Conservation (phyloP, 2,329 filamentous ascomycete species). For the Clonostachys rhizophaga region DNA sequence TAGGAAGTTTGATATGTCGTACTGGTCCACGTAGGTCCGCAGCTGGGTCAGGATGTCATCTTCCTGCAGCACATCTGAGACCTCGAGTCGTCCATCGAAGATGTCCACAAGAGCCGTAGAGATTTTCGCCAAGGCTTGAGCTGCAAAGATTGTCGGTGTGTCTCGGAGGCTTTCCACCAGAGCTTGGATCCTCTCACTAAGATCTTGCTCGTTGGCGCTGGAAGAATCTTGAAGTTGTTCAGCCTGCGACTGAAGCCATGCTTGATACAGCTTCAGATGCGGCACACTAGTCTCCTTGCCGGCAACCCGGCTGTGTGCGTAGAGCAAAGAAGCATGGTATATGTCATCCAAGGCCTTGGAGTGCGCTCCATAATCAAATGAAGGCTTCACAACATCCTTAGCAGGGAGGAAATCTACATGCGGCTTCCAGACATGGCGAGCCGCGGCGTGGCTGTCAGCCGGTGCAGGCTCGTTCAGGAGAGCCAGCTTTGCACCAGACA, state of each 20-base stretch:
- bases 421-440: not conserved
- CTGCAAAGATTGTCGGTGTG: not conserved
- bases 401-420: not conserved
- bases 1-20: constrained; percentile 10
- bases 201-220: not conserved
- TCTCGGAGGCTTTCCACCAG: not conserved
- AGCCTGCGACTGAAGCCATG: constrained; percentile 17
- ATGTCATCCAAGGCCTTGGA: constrained; percentile 1
- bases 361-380: constrained; percentile 11
- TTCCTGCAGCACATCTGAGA: constrained; percentile 20
- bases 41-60: constrained; percentile 20
- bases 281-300: constrained; percentile 10
- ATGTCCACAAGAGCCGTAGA: constrained; percentile 8
- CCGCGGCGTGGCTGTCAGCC: not conserved
- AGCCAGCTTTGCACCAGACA: not conserved
- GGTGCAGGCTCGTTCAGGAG: not conserved
- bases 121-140: constrained; percentile 1
- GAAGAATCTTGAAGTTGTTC: not conserved
- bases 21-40: constrained; percentile 14
- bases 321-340: not conserved
- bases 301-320: constrained; percentile 3
- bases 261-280: constrained; percentile 16
- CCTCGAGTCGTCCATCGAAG: constrained; percentile 13
- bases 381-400: not conserved
- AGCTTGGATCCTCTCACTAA: not conserved